Base-by-base conservation (phyloP, 495 filamentous ascomycete species). In the Penicillium fimorum region DNA sequence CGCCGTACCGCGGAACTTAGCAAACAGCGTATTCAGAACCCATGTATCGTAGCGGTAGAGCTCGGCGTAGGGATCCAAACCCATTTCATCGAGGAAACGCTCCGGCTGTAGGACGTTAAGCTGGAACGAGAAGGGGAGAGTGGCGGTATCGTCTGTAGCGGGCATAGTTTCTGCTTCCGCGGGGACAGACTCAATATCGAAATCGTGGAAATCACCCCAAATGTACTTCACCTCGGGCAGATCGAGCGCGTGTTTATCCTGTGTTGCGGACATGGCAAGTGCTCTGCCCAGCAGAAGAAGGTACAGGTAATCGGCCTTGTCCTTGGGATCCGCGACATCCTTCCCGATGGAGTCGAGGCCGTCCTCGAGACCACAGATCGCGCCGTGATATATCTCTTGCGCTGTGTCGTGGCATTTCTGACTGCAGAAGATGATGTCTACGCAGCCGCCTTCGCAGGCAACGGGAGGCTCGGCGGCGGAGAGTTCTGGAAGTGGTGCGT, bases 1-100 rank as follows among this genome's bases (percentile, higher is more conserved):
- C 0, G 94, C 93, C 0, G 91, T 94, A 40, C 90, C 93, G 9
- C 94, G 82, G 73, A 97, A 96, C 68, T 98, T 98, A 49, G 88
- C 84, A 70, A 91, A 94, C 6, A 96, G 80, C 0, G 92, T 96
- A 69, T 97, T 96, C 63, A 95, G 79, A 8, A 97, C 82, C 94
- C 94, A 98, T n/a, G 87, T 76, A 57, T 96, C 92, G 69, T 90
- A 88, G 15, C 76, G 65, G 0, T 69, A 70, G 29, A 87, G 76
- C 2, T 80, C 75, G 17, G 78, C 76, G 74, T 91, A 97, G 44
- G 91, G 89, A 63, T 96, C 86, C 11, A 96, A 78, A 51, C 90
- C 89, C 88, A 97, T 93, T 69, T 92, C 92, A 64, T 92, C 87
- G 12, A 97, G 81, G 15, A 97, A 77, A 57, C 96, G 89, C 24